These are phyloP conservation scores for Angomonas desouzai DNA, from an alignment of 208 protist genomes.

Conservation along the genomic window DNA sequence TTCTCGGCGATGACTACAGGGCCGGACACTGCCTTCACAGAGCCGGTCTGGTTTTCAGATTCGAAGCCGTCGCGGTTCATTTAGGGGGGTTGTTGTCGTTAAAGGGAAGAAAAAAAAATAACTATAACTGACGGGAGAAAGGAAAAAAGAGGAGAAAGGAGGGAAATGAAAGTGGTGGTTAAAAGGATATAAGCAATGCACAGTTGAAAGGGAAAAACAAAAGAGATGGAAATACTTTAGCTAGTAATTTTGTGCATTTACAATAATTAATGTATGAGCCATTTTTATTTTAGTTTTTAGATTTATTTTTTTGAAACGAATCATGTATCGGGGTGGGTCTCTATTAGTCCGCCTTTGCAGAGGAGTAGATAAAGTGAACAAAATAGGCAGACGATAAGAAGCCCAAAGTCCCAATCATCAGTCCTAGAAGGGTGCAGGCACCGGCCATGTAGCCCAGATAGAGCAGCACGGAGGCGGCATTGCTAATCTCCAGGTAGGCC, in stretches of 20 bases:
- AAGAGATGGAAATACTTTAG: no score
- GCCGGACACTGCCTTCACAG: conserved; percentile 91
- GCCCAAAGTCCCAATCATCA: conserved; percentile 69
- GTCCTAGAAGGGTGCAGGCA: conserved; percentile 45
- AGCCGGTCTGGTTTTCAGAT: conserved; percentile 74
- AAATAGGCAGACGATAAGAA: conserved; percentile 69
- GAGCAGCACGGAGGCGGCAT: conserved; percentile 47
- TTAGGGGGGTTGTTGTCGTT: conserved; percentile 30
- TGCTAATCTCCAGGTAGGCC: conserved; percentile 61
- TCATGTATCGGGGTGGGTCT: no score
- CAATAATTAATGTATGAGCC: no score
- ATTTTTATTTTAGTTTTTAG: no score
- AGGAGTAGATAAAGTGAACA: conserved; percentile 70
- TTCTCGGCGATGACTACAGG: conserved; percentile 99
- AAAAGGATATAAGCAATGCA: neutral
- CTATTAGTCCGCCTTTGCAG: conserved; percentile 61
- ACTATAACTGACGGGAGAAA: conserved; percentile 3
- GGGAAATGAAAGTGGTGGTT: neutral
- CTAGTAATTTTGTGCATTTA: no score
- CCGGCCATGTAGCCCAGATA: conserved; percentile 76
- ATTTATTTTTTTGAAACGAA: no score
- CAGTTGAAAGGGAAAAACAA: no score
- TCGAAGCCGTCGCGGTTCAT: conserved; percentile 69
- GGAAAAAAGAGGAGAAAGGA: neutral
- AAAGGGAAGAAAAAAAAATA: conserved; percentile 8